phyloP scores from a whole-genome alignment of 805 yeast species.

The Pichia rugopelliculosa region DNA sequence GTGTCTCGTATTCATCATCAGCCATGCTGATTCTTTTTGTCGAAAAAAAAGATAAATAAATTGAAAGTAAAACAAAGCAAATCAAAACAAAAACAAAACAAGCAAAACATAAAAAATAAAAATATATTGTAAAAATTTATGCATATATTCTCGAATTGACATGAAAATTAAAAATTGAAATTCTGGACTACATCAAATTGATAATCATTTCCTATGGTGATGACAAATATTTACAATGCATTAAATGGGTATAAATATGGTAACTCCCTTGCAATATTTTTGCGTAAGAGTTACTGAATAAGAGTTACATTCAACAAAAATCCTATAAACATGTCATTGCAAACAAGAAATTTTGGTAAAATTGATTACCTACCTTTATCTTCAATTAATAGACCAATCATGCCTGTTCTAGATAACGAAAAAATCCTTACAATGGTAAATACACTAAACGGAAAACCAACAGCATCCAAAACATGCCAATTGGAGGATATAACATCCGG shows the following conservation, averaged over 20 bases:
- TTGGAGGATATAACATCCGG: conserved; percentile 46
- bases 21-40: not conserved
- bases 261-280: too few species aligned
- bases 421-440: conserved; percentile 78
- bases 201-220: not conserved
- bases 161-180: not conserved
- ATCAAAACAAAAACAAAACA: not conserved
- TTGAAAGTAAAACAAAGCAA: too few species aligned
- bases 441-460: conserved; percentile 57
- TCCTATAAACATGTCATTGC: conserved; percentile 52
- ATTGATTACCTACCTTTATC: conserved; percentile 56
- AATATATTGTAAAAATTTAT: not conserved
- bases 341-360: conserved; percentile 47
- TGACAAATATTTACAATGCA: conserved; percentile 1
- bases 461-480: conserved; percentile 52
- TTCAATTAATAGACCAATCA: conserved; percentile 71
- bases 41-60: not conserved
- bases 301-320: not conserved
- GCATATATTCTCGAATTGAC: not conserved
- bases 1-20: conserved; percentile 1
- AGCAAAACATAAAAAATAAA: not conserved
- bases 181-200: too few species aligned
- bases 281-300: not conserved
- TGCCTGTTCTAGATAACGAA: conserved; percentile 69
- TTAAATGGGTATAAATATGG: too few species aligned